A percentile compares a stretch with the other conserved stretches of the same genome.
Evolutionary conservation across 1,284 basidiomycete species (phyloP).

Genomic region (Cutaneotrichosporon dermatis): DNA sequence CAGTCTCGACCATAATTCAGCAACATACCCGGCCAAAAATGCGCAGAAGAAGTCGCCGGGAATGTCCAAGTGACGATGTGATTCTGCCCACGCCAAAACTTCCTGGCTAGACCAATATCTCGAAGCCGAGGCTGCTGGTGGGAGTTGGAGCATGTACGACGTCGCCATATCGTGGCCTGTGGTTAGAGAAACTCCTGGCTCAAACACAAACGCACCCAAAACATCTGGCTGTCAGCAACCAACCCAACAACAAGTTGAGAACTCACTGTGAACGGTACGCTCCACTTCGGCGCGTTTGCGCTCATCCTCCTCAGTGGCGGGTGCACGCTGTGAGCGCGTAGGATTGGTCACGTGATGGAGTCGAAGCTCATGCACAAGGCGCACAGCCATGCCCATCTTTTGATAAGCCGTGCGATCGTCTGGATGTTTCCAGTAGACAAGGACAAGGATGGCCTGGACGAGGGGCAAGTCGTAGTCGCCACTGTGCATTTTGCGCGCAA

Average conservation of each 20-base stretch:
- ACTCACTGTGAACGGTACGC: slow-evolving; percentile 13
- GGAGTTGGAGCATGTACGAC: slow-evolving; percentile 8
- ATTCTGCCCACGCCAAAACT: slow-evolving; percentile 10
- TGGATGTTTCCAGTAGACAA: slow-evolving; percentile 17
- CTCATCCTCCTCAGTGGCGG: slow-evolving; percentile 11
- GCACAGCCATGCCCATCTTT: slow-evolving; percentile 27
- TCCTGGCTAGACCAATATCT: background rate
- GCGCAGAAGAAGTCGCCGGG: slow-evolving; percentile 9
- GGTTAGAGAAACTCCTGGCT: background rate
- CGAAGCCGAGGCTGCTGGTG: background rate
- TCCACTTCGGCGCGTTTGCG: slow-evolving; percentile 4
- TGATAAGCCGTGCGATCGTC: slow-evolving; percentile 20
- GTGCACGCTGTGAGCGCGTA: background rate
- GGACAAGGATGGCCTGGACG: slow-evolving; percentile 18
- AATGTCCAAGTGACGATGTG: slow-evolving; percentile 7
- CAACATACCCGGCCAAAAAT: slow-evolving; percentile 10
- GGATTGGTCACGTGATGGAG: slow-evolving; percentile 1
- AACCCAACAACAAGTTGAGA: background rate
- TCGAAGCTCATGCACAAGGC: slow-evolving; percentile 24
- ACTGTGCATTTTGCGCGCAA: slow-evolving; percentile 15
- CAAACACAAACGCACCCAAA: background rate
- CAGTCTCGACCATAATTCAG: background rate
- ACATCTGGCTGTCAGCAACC: slow-evolving; percentile 2
- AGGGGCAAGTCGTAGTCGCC: slow-evolving; percentile 15
- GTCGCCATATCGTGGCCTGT: slow-evolving; percentile 10